Base-by-base conservation (phyloP, 139 green algal species). In the Gonium pectorale region DNA sequence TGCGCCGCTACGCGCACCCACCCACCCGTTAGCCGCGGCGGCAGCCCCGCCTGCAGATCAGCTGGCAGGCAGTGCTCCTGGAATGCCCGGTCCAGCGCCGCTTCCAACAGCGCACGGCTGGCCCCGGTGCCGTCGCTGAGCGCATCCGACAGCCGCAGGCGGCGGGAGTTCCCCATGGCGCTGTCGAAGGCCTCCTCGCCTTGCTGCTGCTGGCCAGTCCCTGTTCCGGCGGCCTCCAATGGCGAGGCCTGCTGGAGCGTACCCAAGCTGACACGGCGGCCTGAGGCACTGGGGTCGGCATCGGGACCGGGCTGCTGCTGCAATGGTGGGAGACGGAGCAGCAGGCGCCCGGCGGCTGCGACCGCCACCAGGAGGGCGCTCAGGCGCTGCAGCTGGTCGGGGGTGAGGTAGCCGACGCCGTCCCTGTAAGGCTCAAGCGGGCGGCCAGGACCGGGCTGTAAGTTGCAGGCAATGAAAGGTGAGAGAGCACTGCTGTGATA, bases 311-410 rank as follows among this genome's bases (percentile, higher is more conserved):
- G 56, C 17, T 64, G 56, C 5, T 38, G 70, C 13, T 21, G 49
- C 70, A 82, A 40, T 15, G 74, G 60, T 43, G 41, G n/a, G 7
- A 66, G 43, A 22, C 43, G 21, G 27, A 83, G 62, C 24, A 73
- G 2, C 8, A 73, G n/a, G n/a, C 77, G 77, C 3, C 77, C 77
- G 5, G 77, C 77, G 7, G 77, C 77, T 13, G 60, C 77, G 22
- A 83, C 77, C 0, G 77, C 77, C 27, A 64, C 29, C 2, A 83
- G 60, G n/a, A 83, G 41, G 0, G 31, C 43, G 22, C 22, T 83
- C 21, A 83, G 41, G 6, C 77, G 77, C 60, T 31, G 77, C 77
- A 83, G 77, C 77, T 83, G 77, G 8, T 49, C 41, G 44, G 64
- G 41, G 13, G 43, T 63, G 8, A 83, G 41, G 44, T 74, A 83